Conservation (phyloP, 257 asterid genomes). For the Ajuga chamaepitys region DNA sequence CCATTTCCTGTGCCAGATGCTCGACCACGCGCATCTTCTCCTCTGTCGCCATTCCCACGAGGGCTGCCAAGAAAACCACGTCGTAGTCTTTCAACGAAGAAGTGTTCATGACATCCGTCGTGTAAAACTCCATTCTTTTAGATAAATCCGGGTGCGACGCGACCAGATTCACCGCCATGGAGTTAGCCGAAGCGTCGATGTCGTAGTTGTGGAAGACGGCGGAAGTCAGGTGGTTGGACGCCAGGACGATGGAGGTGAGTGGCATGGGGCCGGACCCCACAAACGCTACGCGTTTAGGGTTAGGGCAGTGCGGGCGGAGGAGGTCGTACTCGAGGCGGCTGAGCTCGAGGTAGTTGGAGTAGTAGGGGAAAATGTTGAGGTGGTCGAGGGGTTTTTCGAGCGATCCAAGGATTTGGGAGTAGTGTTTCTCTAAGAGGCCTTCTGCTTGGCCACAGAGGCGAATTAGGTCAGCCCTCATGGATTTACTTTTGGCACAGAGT, state of each 20-base stretch:
- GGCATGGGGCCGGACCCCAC: conserved; percentile 91
- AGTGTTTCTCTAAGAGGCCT: conserved; percentile 63
- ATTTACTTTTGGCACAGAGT: conserved; percentile 41
- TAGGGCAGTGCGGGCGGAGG: conserved; percentile 29
- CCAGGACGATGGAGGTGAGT: conserved; percentile 74
- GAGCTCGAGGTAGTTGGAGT: conserved; percentile 65
- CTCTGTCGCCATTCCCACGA: conserved; percentile 78
- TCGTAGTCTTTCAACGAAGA: conserved; percentile 44
- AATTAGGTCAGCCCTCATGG: conserved; percentile 57
- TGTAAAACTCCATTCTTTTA: conserved; percentile 47
- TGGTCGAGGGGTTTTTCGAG: conserved; percentile 48
- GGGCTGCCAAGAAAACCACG: conserved; percentile 81
- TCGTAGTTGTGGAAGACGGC: conserved; percentile 69
- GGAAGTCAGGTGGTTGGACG: conserved; percentile 45
- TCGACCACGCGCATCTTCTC: conserved; percentile 47
- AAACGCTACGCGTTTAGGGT: conserved; percentile 48
- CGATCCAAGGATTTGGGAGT: conserved; percentile 42
- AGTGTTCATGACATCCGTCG: conserved; percentile 50
- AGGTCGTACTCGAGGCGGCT: conserved; percentile 54
- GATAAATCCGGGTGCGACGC: conserved; percentile 48
- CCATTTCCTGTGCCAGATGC: conserved; percentile 52
- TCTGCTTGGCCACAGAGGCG: conserved; percentile 79
- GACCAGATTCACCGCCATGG: conserved; percentile 45
- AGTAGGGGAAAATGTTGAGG: conserved; percentile 62
- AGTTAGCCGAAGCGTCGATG: conserved; percentile 54